Evolutionary conservation across 495 filamentous ascomycete species (phyloP), one percentile per base, ranked within the genome.

Genomic region (Pseudoneurospora amorphoporcata): DNA sequence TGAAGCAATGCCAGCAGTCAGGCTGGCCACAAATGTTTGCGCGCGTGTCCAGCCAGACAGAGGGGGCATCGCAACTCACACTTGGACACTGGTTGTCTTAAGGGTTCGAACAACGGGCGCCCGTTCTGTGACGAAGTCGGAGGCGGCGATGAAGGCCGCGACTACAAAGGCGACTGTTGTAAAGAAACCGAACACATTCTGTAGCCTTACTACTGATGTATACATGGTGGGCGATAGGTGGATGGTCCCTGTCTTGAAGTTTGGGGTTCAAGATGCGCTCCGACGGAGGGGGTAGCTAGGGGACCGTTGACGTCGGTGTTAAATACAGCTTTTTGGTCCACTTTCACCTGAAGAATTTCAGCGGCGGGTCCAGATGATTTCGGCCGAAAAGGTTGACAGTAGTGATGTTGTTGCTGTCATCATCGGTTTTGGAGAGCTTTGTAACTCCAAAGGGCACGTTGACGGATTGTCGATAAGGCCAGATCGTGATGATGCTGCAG

Each of bases 111-210:
- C 89, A 23, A 81, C 88, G 7, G 92, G 91, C 16, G 84, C 83
- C 65, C 94, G 90, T 3, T 92, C 88, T 43, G 88, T 85, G n/a
- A 94, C 68, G 39, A 97, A 80, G 69, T 92, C 91, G 8, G 94
- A 92, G 53, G 90, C 79, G 47, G 95, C 94, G 73, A 97, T 91
- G 29, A 94, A 80, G 19, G 88, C 87, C 47, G 90, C 94, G 37
- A 97, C 90, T 73, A 87, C 86, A 79, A 95, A 94, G 40, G 92
- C 90, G 72, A 97, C 94, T 40, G 94, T 95, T 38, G 95, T 98
- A 86, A 98, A 98, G 89, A 96, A 97, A 79, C 95, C 94, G 82
- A 99, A 99, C 75, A 94, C 90, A 84, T 94, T 94, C 82, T 99
- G 95, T 72, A 88, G 81, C 73, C 95, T 91, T 43, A 91, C 92